Conservation (phyloP, 495 filamentous ascomycete genomes). For the Glutinoglossum americanum region DNA sequence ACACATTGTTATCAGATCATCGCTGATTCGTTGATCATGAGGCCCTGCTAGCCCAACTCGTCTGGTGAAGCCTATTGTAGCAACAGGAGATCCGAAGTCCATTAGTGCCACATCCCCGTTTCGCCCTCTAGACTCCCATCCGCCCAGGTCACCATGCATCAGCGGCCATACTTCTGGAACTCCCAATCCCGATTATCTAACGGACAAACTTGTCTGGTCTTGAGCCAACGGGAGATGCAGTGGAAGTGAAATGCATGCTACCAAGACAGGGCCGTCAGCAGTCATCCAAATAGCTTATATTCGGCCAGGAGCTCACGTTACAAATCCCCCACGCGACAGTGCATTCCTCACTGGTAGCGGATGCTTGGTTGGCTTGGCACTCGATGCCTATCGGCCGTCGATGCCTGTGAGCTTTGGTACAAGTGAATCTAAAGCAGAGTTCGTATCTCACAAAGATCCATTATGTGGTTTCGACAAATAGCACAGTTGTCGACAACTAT, state of each 20-base stretch:
- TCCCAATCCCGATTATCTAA: constrained; percentile 98
- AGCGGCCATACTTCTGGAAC: constrained; percentile 95
- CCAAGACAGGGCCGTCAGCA: not conserved
- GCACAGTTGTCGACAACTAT: constrained; percentile 99
- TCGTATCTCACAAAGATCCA: constrained; percentile 71
- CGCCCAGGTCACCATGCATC: constrained; percentile 11
- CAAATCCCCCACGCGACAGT: constrained; percentile 99
- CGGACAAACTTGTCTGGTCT: constrained; percentile 97
- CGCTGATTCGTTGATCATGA: not conserved
- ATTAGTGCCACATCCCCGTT: not conserved
- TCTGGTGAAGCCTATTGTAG: not conserved
- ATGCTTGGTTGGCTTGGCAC: constrained; percentile 98
- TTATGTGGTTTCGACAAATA: constrained; percentile 98
- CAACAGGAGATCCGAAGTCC: not conserved
- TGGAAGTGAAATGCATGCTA: constrained; percentile 99
- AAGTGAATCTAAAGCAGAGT: not conserved
- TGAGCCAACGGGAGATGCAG: constrained; percentile 97
- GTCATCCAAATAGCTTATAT: constrained; percentile 8
- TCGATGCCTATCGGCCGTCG: constrained; percentile 53
- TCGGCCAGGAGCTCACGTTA: constrained; percentile 43
- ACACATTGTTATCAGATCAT: not conserved
- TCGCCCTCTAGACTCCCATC: not conserved
- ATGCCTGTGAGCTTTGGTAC: not conserved
- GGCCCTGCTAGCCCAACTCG: not conserved
- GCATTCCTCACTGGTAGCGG: constrained; percentile 90